phyloP scores from a whole-genome alignment of 2,329 filamentous ascomycete genomes.

The Huntiella moniliformis region DNA sequence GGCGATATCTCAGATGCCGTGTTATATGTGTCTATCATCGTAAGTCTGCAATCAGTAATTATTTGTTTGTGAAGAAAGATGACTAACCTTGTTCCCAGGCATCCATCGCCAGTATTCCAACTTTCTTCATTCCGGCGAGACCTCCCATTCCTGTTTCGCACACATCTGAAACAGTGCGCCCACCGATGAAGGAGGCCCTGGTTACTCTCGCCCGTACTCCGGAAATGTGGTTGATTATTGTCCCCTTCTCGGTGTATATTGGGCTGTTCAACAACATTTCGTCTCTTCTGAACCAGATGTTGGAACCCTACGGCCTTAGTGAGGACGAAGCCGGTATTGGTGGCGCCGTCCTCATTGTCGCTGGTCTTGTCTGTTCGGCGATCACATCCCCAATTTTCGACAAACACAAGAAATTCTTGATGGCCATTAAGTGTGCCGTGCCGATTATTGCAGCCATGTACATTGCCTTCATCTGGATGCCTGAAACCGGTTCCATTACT shows the following conservation, averaged over 20 bases:
- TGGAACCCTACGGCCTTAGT: conserved; percentile 66
- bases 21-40: conserved; percentile 67
- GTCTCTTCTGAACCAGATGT: conserved; percentile 74
- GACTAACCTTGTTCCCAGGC: conserved; percentile 23
- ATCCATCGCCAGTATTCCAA: conserved; percentile 48
- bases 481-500: conserved; percentile 31
- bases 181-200: conserved; percentile 30
- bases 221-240: conserved; percentile 62
- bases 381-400: conserved; percentile 68
- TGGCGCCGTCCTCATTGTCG: conserved; percentile 73
- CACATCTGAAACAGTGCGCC: conserved; percentile 41
- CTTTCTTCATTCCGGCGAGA: conserved; percentile 58
- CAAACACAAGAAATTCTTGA: conserved; percentile 60
- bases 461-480: conserved; percentile 66
- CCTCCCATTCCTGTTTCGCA: conserved; percentile 64
- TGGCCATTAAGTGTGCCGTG: conserved; percentile 52
- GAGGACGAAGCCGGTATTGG: conserved; percentile 77
- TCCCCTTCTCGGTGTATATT: conserved; percentile 72
- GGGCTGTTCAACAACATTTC: conserved; percentile 89
- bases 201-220: conserved; percentile 35
- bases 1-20: conserved; percentile 61
- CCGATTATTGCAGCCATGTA: conserved; percentile 58
- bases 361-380: conserved; percentile 62
- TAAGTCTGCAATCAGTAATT: conserved; percentile 24
- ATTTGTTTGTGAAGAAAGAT: background rate